phyloP scores from a whole-genome alignment of 164 flowering plant genomes.

The Taxillus chinensis region DNA sequence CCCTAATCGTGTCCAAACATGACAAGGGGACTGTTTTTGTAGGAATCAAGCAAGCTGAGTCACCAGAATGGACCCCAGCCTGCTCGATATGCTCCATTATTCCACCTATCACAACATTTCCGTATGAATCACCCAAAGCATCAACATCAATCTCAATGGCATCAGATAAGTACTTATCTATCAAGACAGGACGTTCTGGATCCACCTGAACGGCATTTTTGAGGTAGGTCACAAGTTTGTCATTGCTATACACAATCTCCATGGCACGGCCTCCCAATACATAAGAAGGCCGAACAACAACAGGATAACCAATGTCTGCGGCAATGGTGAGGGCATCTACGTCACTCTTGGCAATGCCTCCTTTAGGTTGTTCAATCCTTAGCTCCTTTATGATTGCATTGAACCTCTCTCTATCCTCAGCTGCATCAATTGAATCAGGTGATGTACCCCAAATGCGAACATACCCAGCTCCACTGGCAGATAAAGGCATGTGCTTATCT shows the following conservation, averaged over 20 bases:
- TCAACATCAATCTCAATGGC: conserved; percentile 92
- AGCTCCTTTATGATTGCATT: conserved; percentile 65
- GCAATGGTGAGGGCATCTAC: conserved; percentile 75
- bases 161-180: conserved; percentile 76
- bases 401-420: conserved; percentile 82
- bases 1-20: conserved; percentile 63
- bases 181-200: conserved; percentile 71
- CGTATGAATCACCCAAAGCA: conserved; percentile 66
- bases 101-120: conserved; percentile 93
- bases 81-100: conserved; percentile 99
- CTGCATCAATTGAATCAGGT: conserved; percentile 89
- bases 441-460: conserved; percentile 87
- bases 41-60: conserved; percentile 82
- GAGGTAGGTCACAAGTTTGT: conserved; percentile 61
- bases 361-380: conserved; percentile 69
- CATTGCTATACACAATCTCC: conserved; percentile 83
- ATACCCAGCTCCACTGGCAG: conserved; percentile 53
- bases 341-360: conserved; percentile 82
- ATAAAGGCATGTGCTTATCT: conserved; percentile 44
- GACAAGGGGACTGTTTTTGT: conserved; percentile 63
- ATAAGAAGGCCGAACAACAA: conserved; percentile 86
- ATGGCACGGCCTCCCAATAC: conserved; percentile 91
- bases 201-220: conserved; percentile 80
- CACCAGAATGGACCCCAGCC: conserved; percentile 95
- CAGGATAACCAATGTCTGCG: conserved; percentile 66